Evolutionary conservation across 2,329 filamentous ascomycete genomes (phyloP).

Genomic region (Truncatella angustata): DNA sequence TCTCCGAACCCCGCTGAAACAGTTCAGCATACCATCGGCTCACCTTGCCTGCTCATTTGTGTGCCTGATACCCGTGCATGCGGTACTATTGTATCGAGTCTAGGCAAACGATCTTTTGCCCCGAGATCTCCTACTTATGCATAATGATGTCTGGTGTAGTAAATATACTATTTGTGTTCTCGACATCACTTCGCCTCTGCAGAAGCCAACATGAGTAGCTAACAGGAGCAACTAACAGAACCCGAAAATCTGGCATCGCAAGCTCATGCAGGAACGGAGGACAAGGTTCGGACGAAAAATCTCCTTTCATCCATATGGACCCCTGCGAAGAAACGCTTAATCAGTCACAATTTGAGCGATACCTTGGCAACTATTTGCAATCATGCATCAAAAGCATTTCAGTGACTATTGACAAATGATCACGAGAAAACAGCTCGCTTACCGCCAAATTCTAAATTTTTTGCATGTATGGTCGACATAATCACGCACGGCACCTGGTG

Average conservation of each 20-base stretch:
- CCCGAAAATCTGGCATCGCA: neutral
- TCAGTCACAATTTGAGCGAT: neutral
- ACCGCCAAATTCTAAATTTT: neutral
- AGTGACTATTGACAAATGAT: neutral
- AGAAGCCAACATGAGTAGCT: too few species aligned
- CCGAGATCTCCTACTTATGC: too few species aligned
- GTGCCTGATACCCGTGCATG: neutral
- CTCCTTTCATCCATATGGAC: neutral
- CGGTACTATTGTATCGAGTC: too few species aligned
- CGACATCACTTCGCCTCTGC: too few species aligned
- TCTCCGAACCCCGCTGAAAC: neutral
- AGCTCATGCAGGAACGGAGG: neutral
- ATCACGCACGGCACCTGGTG: too few species aligned
- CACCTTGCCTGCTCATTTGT: neutral
- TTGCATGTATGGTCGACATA: too few species aligned
- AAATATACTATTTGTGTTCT: too few species aligned
- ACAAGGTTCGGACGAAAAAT: slow-evolving; percentile 4
- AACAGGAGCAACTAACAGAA: too few species aligned
- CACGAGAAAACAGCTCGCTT: neutral
- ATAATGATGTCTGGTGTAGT: neutral
- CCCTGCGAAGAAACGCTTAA: neutral
- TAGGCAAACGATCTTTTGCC: too few species aligned
- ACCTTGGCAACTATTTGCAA: neutral
- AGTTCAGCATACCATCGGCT: neutral
- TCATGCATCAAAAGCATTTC: neutral